phyloP scores from a whole-genome alignment of 305 asterid species.

The Fraxinus platypoda region DNA sequence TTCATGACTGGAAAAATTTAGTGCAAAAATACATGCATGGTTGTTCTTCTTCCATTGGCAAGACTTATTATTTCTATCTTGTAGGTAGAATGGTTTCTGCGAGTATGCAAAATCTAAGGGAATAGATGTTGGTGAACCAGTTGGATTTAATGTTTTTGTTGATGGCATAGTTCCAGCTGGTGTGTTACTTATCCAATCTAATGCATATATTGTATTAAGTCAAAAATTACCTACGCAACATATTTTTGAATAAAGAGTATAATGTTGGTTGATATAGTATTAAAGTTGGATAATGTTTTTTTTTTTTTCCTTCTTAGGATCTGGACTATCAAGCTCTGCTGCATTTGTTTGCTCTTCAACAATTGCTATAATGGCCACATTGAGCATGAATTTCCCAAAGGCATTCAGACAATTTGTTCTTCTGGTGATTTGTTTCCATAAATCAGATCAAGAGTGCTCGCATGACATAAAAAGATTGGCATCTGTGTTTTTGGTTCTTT shows the following conservation, averaged over 20 bases:
- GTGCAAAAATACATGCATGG: neutral
- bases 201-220: neutral
- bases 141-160: slow-evolving; percentile 74
- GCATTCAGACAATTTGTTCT: slow-evolving; percentile 21
- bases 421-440: neutral
- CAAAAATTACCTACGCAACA: neutral
- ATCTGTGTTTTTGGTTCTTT: neutral
- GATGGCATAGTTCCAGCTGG: slow-evolving; percentile 95
- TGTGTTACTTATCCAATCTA: slow-evolving; percentile 24
- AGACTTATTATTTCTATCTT: slow-evolving; percentile 5
- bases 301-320: slow-evolving; percentile 45
- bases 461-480: neutral
- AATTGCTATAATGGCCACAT: slow-evolving; percentile 79
- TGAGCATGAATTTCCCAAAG: slow-evolving; percentile 60
- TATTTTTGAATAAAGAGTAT: neutral
- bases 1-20: neutral
- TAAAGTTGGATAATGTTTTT: neutral
- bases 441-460: neutral
- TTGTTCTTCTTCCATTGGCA: neutral
- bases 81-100: slow-evolving; percentile 84
- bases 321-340: slow-evolving; percentile 95
- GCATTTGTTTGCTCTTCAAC: slow-evolving; percentile 94
- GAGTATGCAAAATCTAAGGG: slow-evolving; percentile 74
- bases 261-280: neutral
- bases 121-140: slow-evolving; percentile 48